Base-by-base conservation (phyloP, 441 rosid species). In the Croton laevigatus region DNA sequence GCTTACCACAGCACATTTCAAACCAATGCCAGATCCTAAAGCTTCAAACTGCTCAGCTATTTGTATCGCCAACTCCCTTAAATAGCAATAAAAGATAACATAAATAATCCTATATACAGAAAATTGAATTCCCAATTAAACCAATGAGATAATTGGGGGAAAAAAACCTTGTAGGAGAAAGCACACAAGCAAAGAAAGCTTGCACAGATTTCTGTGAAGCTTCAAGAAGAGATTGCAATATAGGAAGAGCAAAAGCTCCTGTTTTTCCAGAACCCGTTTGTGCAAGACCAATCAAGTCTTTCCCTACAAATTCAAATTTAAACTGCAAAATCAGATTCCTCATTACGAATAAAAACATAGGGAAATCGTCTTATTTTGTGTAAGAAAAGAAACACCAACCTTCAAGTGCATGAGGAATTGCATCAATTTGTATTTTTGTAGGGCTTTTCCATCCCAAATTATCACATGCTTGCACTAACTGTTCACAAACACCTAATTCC, bases 241-340 rank as follows among this genome's bases (percentile, higher is more conserved):
- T 93, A 8, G 99, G 97, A 65, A 93, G 84, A 8, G 98, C 97
- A 69, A 93, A 96, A 0, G 99, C 99, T 74, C 97, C 99, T 0
- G 99, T 91, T 79, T 91, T 96, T 61, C 97, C 98, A 13, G 97
- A 93, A 71, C 98, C 99, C 0, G 98, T 95, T 71, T 96, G 99
- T 0, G 98, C 99, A 73, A 96, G 89, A 62, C 97, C 98, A 36
- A 93, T 93, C 83, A 96, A 81, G 80, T 96, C 97, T 76, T 90
- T 96, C 8, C 98, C 99, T 91, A 46, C 36, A 76, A 44, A n/a
- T 72, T 51, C 66, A 52, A 42, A 71, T 3, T 44, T 14, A 6
- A 10, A 27, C 38, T 51, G 32, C 44, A 70, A 22, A n/a, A 58
- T 17, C 49, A 20, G 36, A 4, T 44, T 27, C 23, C 6, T 12